phyloP scores from a whole-genome alignment of 164 flowering plant species.

The Annona cherimola region DNA sequence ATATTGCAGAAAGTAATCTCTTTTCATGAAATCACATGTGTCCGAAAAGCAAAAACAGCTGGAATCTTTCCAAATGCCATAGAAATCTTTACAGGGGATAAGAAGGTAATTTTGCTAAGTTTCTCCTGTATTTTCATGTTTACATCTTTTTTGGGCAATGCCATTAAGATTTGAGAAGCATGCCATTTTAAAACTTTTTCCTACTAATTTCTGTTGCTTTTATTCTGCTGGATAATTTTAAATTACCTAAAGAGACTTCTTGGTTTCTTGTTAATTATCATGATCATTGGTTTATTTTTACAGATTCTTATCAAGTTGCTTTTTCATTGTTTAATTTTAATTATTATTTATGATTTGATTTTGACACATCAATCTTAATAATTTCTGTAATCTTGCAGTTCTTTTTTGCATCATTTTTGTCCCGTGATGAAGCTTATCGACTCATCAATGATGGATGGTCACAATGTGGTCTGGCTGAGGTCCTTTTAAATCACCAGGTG shows the following conservation, averaged over 20 bases:
- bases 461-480: slow-evolving; percentile 32
- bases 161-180: background rate
- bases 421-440: slow-evolving; percentile 92
- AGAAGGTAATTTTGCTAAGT: slow-evolving; percentile 47
- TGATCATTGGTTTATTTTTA: too few species aligned
- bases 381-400: slow-evolving; percentile 39
- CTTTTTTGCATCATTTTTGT: slow-evolving; percentile 88
- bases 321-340: background rate
- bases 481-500: slow-evolving; percentile 47
- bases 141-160: background rate
- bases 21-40: slow-evolving; percentile 62
- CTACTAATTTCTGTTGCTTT: background rate
- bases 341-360: background rate
- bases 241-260: background rate
- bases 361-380: background rate
- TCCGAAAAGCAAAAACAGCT: slow-evolving; percentile 88
- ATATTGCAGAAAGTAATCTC: slow-evolving; percentile 66
- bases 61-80: slow-evolving; percentile 93
- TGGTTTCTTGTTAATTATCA: too few species aligned
- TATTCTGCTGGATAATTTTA: background rate
- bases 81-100: slow-evolving; percentile 66
- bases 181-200: background rate
- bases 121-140: background rate
- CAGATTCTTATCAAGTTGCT: background rate
- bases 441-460: slow-evolving; percentile 73